A percentile compares a stretch with the other conserved stretches of the same genome.
These are phyloP conservation scores for Rhizoctonia solani DNA, from an alignment of 1,284 basidiomycete species.

Conservation along the genomic window DNA sequence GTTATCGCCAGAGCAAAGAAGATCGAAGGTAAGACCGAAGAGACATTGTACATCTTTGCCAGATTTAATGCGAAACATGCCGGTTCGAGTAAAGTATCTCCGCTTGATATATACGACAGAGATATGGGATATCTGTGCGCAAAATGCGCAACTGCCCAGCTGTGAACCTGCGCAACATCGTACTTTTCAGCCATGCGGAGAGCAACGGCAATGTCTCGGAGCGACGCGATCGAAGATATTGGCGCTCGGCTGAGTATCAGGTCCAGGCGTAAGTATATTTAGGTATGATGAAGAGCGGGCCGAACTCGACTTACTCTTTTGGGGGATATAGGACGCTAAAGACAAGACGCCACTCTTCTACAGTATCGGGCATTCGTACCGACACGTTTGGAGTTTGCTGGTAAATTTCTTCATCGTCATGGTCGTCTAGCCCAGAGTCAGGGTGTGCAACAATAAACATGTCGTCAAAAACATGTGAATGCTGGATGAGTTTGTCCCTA, in stretches of 20 bases:
- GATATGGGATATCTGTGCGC: neutral
- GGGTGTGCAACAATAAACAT: slow-evolving; percentile 22
- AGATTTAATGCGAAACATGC: slow-evolving; percentile 21
- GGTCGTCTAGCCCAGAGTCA: neutral
- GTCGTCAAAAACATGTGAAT: slow-evolving; percentile 25
- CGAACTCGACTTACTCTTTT: slow-evolving; percentile 23
- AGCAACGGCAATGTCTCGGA: slow-evolving; percentile 8
- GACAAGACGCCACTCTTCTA: slow-evolving; percentile 5
- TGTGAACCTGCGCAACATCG: slow-evolving; percentile 7
- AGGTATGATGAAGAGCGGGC: too few relatives aligned
- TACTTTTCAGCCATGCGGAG: slow-evolving; percentile 28
- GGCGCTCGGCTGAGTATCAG: neutral
- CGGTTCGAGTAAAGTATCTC: slow-evolving; percentile 3
- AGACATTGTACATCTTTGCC: slow-evolving; percentile 3
- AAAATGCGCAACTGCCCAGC: slow-evolving; percentile 16
- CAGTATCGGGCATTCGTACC: slow-evolving; percentile 18
- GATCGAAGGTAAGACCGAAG: neutral
- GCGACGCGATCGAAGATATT: neutral
- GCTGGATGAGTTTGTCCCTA: slow-evolving; percentile 10
- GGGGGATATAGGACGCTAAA: slow-evolving; percentile 11
- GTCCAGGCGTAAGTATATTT: neutral
- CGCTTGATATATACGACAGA: neutral
- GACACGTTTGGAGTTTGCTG: neutral
- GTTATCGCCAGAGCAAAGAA: slow-evolving; percentile 2
- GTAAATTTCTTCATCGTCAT: too few relatives aligned